Conservation (phyloP, 2,329 filamentous ascomycete species). For the Neonectria neomacrospora region DNA sequence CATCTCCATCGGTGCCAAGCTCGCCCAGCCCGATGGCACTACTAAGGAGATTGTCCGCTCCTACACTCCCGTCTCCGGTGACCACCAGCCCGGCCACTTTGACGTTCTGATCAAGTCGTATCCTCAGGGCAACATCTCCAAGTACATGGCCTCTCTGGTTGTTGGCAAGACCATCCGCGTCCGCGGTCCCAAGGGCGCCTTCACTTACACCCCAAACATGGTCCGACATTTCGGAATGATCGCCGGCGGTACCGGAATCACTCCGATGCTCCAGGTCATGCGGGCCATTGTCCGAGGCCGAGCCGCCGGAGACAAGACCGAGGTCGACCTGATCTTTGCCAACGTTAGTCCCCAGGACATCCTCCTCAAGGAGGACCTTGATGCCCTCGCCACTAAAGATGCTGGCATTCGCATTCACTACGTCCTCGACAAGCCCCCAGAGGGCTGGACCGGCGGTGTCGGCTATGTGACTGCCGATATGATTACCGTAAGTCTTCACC, state of each 20-base stretch:
- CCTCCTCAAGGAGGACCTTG: slow-evolving; percentile 90
- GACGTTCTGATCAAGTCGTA: slow-evolving; percentile 99
- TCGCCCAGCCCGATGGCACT: slow-evolving; percentile 74
- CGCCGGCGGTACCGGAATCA: slow-evolving; percentile 96
- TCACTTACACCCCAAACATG: slow-evolving; percentile 98
- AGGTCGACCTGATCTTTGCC: slow-evolving; percentile 95
- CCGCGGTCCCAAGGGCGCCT: slow-evolving; percentile 94
- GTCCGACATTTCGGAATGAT: slow-evolving; percentile 97
- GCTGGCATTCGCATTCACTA: slow-evolving; percentile 89
- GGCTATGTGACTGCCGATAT: slow-evolving; percentile 96
- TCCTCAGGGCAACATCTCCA: slow-evolving; percentile 96
- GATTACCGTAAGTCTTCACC: slow-evolving; percentile 75
- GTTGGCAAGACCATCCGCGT: slow-evolving; percentile 91
- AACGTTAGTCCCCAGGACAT: slow-evolving; percentile 96
- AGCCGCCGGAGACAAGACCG: slow-evolving; percentile 81
- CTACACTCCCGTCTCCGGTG: slow-evolving; percentile 91
- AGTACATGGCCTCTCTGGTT: slow-evolving; percentile 84
- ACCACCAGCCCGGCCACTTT: slow-evolving; percentile 90
- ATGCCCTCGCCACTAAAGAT: slow-evolving; percentile 81
- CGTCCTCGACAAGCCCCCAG: slow-evolving; percentile 94
- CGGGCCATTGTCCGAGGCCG: slow-evolving; percentile 88
- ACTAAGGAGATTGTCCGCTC: slow-evolving; percentile 88
- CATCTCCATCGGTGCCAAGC: slow-evolving; percentile 90
- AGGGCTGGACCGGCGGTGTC: slow-evolving; percentile 90
- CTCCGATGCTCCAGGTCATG: slow-evolving; percentile 97